Conservation (phyloP, 2,329 filamentous ascomycete genomes). For the Trichoderma arundinaceum region DNA sequence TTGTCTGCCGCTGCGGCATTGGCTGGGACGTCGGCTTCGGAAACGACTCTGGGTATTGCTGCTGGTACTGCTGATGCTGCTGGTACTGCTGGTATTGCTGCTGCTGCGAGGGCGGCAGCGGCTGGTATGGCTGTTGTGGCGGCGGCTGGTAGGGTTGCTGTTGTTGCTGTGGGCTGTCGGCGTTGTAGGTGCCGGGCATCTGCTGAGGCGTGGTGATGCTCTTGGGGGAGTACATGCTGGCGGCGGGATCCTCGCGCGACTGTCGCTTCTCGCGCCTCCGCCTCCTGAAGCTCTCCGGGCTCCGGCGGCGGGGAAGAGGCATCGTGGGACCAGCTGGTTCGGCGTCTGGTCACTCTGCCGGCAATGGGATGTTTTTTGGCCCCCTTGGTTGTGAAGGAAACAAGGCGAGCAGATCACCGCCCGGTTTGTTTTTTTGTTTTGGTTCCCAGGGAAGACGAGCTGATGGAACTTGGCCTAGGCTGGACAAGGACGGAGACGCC, state of each 20-base stretch:
- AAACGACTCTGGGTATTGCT: slow-evolving; percentile 31
- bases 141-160: slow-evolving; percentile 19
- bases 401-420: not conserved
- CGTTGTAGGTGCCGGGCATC: slow-evolving; percentile 26
- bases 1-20: slow-evolving; percentile 19
- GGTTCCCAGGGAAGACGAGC: slow-evolving; percentile 22
- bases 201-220: slow-evolving; percentile 32
- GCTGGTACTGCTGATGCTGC: slow-evolving; percentile 32
- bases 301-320: slow-evolving; percentile 61
- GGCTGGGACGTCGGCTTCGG: slow-evolving; percentile 16
- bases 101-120: slow-evolving; percentile 18
- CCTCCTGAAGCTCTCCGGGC: slow-evolving; percentile 60
- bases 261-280: slow-evolving; percentile 48
- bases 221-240: slow-evolving; percentile 33
- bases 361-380: not conserved
- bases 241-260: slow-evolving; percentile 41
- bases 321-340: slow-evolving; percentile 51
- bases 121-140: slow-evolving; percentile 33
- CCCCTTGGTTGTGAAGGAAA: slow-evolving; percentile 24
- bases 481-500: slow-evolving; percentile 22
- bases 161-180: slow-evolving; percentile 29
- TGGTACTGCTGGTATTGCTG: slow-evolving; percentile 33
- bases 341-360: slow-evolving; percentile 1
- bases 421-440: slow-evolving; percentile 29
- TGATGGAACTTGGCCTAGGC: slow-evolving; percentile 27